phyloP scores from a whole-genome alignment of 2,329 filamentous ascomycete species.

The Scedosporium boydii region DNA sequence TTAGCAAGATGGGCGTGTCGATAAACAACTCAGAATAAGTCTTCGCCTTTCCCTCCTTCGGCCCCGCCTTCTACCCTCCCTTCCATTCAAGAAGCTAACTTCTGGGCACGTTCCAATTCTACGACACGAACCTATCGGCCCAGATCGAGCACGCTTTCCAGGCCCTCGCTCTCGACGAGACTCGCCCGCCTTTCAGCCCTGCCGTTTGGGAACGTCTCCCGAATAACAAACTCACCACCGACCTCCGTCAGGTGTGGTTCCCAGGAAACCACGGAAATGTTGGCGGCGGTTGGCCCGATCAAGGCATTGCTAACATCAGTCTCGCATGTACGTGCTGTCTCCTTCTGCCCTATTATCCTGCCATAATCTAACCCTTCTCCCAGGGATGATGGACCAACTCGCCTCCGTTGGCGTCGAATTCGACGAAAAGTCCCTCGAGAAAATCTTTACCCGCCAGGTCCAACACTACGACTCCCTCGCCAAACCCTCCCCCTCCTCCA shows the following conservation, averaged over 20 bases:
- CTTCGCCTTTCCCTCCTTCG: constrained; percentile 6
- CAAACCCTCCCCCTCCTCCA: neutral
- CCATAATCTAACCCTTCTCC: neutral
- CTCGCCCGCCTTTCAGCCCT: constrained; percentile 42
- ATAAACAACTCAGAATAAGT: constrained; percentile 37
- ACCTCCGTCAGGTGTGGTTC: constrained; percentile 52
- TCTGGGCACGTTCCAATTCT: constrained; percentile 35
- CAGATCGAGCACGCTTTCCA: constrained; percentile 50
- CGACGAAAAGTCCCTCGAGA: constrained; percentile 15
- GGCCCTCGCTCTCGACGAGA: constrained; percentile 48
- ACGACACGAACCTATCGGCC: constrained; percentile 42
- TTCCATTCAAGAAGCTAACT: constrained; percentile 19
- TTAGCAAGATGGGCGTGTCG: constrained; percentile 36
- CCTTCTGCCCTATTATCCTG: neutral
- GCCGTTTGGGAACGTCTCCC: constrained; percentile 42
- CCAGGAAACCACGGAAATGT: constrained; percentile 63
- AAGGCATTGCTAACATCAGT: constrained; percentile 30
- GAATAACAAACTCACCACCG: constrained; percentile 26
- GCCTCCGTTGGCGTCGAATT: constrained; percentile 42
- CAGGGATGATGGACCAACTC: constrained; percentile 49
- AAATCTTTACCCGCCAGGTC: constrained; percentile 10
- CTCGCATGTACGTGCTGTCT: constrained; percentile 24
- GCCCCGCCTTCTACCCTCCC: neutral
- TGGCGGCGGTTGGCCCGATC: constrained; percentile 55
- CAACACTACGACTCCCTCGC: constrained; percentile 20